A percentile compares a stretch with the other conserved stretches of the same genome.
phyloP scores from a whole-genome alignment of 2,329 filamentous ascomycete species.

The Parastagonospora nodorum region DNA sequence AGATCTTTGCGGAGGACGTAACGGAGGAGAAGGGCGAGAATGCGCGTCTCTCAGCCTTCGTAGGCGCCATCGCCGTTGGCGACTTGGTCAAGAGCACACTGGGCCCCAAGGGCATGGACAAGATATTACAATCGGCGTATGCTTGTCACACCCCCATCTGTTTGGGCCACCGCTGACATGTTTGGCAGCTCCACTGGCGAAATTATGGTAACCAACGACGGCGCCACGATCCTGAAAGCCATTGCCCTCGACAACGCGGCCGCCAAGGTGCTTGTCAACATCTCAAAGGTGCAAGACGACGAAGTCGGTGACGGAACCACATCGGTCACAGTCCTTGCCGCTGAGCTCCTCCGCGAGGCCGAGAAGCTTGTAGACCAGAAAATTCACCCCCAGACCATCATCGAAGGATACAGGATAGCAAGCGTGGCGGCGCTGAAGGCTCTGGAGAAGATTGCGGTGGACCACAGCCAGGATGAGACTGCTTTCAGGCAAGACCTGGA shows the following conservation, averaged over 20 bases:
- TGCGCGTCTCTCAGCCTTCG: constrained; percentile 96
- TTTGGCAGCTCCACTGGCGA: constrained; percentile 80
- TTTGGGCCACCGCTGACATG: constrained; percentile 24
- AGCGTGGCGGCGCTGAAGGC: constrained; percentile 85
- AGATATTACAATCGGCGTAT: constrained; percentile 93
- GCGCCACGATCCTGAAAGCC: constrained; percentile 96
- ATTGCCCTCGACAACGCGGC: constrained; percentile 98
- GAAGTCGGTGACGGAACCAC: constrained; percentile 98
- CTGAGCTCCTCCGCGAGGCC: constrained; percentile 92
- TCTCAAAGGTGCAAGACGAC: constrained; percentile 98
- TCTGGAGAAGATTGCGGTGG: constrained; percentile 81
- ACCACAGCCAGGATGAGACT: constrained; percentile 82
- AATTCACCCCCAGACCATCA: constrained; percentile 99
- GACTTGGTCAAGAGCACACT: constrained; percentile 97
- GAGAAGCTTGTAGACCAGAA: constrained; percentile 98
- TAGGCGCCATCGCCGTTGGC: constrained; percentile 96
- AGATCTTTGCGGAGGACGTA: constrained; percentile 97
- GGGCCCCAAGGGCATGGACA: constrained; percentile 98
- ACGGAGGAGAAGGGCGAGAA: constrained; percentile 99
- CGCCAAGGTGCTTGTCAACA: constrained; percentile 97
- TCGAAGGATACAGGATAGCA: constrained; percentile 98
- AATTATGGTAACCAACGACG: constrained; percentile 98
- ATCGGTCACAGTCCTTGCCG: constrained; percentile 93
- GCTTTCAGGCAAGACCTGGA: constrained; percentile 89
- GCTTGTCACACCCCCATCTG: constrained; percentile 43